Evolutionary conservation across 2,329 filamentous ascomycete genomes (phyloP).

Genomic region (Phialocephala sp.): DNA sequence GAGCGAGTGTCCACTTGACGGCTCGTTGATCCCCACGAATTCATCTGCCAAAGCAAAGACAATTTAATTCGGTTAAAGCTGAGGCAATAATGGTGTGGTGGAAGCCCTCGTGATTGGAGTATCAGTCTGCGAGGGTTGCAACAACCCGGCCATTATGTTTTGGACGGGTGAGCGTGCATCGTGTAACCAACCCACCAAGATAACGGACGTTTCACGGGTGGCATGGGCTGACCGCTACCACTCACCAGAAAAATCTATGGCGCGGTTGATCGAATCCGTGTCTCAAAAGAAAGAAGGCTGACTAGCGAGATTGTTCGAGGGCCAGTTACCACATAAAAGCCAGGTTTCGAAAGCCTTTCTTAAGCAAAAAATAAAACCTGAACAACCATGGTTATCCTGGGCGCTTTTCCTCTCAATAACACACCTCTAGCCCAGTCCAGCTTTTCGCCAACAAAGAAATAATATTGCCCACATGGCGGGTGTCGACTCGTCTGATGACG

Average conservation of each 20-base stretch:
- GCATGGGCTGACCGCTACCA: not conserved
- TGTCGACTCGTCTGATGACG: conserved; percentile 15
- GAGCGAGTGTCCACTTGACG: not conserved
- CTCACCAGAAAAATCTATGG: no score
- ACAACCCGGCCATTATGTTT: not conserved
- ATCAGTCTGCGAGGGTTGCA: not conserved
- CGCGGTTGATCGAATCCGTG: no score
- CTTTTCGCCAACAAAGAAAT: not conserved
- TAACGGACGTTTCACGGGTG: not conserved
- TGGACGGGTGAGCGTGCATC: no score
- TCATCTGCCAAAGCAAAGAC: not conserved
- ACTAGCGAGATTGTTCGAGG: not conserved
- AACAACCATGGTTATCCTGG: not conserved
- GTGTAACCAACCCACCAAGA: no score
- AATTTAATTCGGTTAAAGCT: not conserved
- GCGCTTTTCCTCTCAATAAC: not conserved
- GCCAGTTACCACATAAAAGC: not conserved
- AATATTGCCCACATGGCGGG: conserved; percentile 24
- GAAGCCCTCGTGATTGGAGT: not conserved
- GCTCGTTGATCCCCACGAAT: not conserved
- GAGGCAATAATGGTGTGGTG: not conserved
- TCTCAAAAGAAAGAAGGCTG: not conserved
- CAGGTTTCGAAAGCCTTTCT: not conserved
- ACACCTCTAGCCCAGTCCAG: not conserved
- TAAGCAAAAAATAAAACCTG: not conserved